A percentile compares a stretch with the other conserved stretches of the same genome.
phyloP scores from a whole-genome alignment of 2,329 filamentous ascomycete genomes.

The Xylariaceae sp. region DNA sequence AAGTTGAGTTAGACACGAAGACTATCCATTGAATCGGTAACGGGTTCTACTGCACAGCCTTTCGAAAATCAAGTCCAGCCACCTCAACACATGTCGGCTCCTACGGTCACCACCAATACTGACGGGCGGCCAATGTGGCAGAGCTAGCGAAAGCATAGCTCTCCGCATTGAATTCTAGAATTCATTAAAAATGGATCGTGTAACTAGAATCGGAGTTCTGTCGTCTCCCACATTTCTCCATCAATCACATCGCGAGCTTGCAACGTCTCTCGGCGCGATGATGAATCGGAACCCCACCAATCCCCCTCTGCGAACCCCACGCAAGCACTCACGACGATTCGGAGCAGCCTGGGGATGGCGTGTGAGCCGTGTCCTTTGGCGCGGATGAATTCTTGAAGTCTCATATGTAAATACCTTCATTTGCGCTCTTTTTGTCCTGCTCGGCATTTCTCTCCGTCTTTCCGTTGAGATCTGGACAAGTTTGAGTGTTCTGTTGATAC shows the following conservation, averaged over 20 bases:
- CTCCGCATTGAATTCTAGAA: no score
- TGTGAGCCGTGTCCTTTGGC: no score
- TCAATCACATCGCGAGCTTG: constrained; percentile 14
- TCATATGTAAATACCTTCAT: background rate
- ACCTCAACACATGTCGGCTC: no score
- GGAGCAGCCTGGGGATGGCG: constrained; percentile 5
- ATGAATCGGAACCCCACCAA: constrained; percentile 15
- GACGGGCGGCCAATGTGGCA: no score
- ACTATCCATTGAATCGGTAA: no score
- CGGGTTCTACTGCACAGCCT: no score
- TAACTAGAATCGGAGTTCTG: background rate
- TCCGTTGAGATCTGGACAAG: background rate
- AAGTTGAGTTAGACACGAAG: no score
- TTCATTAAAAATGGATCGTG: no score
- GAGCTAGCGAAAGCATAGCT: no score
- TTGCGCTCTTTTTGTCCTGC: background rate
- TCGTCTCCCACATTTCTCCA: constrained; percentile 14
- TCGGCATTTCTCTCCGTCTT: background rate
- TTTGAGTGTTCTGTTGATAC: no score
- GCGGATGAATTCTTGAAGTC: background rate
- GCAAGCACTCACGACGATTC: constrained; percentile 13
- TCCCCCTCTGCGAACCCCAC: constrained; percentile 2
- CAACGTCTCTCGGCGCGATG: constrained; percentile 11
- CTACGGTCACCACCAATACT: no score
- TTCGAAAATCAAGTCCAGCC: no score